Percentiles rank a stretch among this genome's conserved stretches.
Conservation (phyloP, 2,329 filamentous ascomycete species). For the Colletotrichum cordylinicola region DNA sequence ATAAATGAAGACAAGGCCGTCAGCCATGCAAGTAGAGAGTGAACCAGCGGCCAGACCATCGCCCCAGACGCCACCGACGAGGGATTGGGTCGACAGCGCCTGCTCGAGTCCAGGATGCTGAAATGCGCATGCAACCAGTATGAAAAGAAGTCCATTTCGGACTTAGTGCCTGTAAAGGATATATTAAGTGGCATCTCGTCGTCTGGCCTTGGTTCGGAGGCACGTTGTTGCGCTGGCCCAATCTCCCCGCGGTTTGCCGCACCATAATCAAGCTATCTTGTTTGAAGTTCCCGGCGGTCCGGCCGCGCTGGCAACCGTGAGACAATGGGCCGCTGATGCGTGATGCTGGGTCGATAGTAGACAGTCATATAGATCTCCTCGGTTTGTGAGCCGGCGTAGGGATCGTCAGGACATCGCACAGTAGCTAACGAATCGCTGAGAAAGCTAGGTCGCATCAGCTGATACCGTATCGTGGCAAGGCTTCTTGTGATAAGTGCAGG, state of each 20-base stretch:
- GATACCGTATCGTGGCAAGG: neutral
- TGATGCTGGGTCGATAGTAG: conserved; percentile 8
- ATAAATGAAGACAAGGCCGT: neutral
- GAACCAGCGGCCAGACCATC: neutral
- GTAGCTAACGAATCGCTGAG: neutral
- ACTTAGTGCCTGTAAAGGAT: conserved; percentile 14
- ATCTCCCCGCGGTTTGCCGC: neutral
- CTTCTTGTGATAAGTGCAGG: conserved; percentile 2
- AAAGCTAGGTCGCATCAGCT: conserved; percentile 15
- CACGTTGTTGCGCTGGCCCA: neutral
- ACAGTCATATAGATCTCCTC: conserved; percentile 17
- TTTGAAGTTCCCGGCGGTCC: neutral
- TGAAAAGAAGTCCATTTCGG: neutral
- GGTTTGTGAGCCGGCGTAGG: conserved; percentile 11
- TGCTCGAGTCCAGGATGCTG: neutral
- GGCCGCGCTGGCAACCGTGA: neutral
- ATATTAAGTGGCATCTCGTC: neutral
- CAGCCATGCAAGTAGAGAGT: neutral
- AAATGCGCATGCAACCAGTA: neutral
- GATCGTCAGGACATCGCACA: conserved; percentile 1
- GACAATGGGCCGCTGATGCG: neutral
- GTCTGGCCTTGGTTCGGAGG: neutral
- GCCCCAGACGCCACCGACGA: neutral
- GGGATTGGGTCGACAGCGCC: neutral
- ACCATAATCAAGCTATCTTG: neutral